Evolutionary conservation across 116 monocot species (phyloP), one percentile per base, ranked within the genome.

Genomic region (Trichopus zeylanicus): DNA sequence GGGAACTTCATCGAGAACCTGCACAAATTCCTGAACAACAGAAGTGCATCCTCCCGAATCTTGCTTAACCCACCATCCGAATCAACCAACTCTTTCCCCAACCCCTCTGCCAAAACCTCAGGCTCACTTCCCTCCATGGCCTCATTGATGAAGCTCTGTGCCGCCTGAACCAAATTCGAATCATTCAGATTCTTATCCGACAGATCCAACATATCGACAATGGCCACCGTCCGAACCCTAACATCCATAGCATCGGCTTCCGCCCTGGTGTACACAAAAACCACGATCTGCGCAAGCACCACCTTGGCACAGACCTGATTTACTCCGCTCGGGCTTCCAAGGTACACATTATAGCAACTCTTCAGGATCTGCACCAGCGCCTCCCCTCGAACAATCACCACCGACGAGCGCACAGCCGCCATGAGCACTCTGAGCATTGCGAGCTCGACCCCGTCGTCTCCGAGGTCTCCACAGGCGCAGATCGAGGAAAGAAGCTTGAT

Each of bases 1-100:
- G 92, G 74, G 57, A 92, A 92, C 76, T 99, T 99, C 88, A 99
- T 91, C 10, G 99, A 99, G 21, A 99, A 75, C 60, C 85, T 92
- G 49, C 99, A 99, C 55, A 99, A 55, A 58, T 81, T 91, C 80
- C 75, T 91, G 62, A 99, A 99, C 26, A 99, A 62, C 23, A 78
- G 74, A 10, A 99, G 46, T 1, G 85, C 99, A 70, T 99, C 99
- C 42, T 99, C 92, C 61, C 88, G 75, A 23, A 85, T 80, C 70
- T 70, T 82, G 53, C 84, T 85, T 69, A 69, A 20, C n/a, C 56
- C 77, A 33, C 31, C 60, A 31, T 24, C 59, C 3, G 12, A 47
- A 4, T 19, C 64, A 48, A 51, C 48, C 46, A 13, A 27, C 38
- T 30, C 70, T 21, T 53, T 69, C 29, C 64, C 65, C 54, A 5